Conservation (phyloP, 2,329 filamentous ascomycete species). For the Coniochaeta sp. region DNA sequence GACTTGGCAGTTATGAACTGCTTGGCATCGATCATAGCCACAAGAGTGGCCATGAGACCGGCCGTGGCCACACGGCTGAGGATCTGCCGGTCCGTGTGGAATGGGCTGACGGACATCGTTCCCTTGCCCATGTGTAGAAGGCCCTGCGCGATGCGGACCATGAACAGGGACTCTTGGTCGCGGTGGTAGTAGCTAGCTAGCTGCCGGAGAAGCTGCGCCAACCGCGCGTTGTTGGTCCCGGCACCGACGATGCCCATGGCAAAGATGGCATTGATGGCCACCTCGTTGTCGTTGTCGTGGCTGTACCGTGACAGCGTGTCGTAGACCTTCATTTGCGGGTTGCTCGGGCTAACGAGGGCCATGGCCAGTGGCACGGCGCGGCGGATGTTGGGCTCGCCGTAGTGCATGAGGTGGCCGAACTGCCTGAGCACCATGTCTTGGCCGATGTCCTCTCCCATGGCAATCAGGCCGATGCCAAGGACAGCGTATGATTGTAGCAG, state of each 20-base stretch:
- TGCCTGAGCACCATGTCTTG: conserved; percentile 98
- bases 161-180: conserved; percentile 93
- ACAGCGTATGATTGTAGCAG: conserved; percentile 94
- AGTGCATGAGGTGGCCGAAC: conserved; percentile 98
- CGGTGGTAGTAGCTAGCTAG: conserved; percentile 97
- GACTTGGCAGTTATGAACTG: conserved; percentile 60
- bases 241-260: conserved; percentile 96
- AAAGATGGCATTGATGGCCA: conserved; percentile 97
- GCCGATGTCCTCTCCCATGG: conserved; percentile 97
- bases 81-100: conserved; percentile 96
- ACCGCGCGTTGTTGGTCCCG: conserved; percentile 93
- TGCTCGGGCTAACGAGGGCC: conserved; percentile 93
- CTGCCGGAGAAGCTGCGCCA: conserved; percentile 90
- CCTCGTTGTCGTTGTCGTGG: conserved; percentile 97
- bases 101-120: conserved; percentile 91
- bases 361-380: conserved; percentile 93
- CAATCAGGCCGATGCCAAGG: conserved; percentile 84
- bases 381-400: conserved; percentile 93
- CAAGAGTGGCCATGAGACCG: conserved; percentile 80
- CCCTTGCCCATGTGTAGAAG: conserved; percentile 99
- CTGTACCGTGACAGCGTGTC: conserved; percentile 96
- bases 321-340: conserved; percentile 99
- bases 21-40: conserved; percentile 94
- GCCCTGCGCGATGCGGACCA: conserved; percentile 98
- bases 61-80: conserved; percentile 86